Evolutionary conservation across 2,329 filamentous ascomycete genomes (phyloP).

Genomic region (Colletotrichum incanum): DNA sequence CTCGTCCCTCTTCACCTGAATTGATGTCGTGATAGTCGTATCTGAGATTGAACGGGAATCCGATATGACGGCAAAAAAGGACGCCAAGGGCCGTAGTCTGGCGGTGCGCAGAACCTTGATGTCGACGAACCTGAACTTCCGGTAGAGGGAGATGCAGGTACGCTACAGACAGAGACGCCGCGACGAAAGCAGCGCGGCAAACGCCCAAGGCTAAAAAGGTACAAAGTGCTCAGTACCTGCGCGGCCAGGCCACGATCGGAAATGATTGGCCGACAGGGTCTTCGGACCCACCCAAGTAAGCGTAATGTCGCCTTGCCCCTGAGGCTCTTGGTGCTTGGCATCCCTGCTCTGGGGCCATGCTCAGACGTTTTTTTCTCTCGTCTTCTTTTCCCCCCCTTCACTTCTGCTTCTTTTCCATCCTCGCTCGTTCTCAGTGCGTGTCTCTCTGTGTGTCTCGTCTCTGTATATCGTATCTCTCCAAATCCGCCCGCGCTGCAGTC

Average conservation of each 20-base stretch:
- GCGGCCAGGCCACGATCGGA: too few species aligned
- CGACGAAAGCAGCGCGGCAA: slow-evolving; percentile 20
- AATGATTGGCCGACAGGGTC: slow-evolving; percentile 3
- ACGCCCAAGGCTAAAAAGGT: background rate
- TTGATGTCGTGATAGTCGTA: background rate
- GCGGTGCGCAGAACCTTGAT: background rate
- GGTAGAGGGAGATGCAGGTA: background rate
- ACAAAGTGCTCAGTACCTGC: background rate
- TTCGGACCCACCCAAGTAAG: slow-evolving; percentile 16
- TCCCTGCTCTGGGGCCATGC: slow-evolving; percentile 38
- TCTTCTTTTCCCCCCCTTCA: background rate
- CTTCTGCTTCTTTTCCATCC: slow-evolving; percentile 1
- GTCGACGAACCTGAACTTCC: background rate
- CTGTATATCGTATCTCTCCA: background rate
- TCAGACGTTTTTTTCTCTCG: slow-evolving; percentile 28
- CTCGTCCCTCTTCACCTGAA: slow-evolving; percentile 9
- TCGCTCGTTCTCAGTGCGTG: background rate
- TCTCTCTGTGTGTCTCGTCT: background rate
- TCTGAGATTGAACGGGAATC: background rate
- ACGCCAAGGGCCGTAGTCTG: background rate
- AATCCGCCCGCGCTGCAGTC: background rate
- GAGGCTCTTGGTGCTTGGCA: slow-evolving; percentile 39
- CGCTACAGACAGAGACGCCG: slow-evolving; percentile 5
- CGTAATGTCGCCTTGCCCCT: slow-evolving; percentile 31
- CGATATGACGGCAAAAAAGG: background rate